Conservation (phyloP, 2,329 filamentous ascomycete genomes). For the Paracamarosporium sp. region DNA sequence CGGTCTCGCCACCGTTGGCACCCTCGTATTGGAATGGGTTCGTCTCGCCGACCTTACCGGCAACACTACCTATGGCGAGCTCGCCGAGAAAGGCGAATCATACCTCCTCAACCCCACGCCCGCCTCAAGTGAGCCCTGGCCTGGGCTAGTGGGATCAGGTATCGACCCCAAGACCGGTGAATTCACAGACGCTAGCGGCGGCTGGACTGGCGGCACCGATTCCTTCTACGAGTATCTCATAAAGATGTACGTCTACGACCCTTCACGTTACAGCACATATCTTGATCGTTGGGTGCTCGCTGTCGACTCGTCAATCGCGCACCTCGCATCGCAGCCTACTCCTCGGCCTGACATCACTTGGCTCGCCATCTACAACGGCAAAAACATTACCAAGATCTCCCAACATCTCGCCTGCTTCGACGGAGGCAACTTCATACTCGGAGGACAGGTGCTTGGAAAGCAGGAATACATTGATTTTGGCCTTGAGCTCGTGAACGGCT, state of each 20-base stretch:
- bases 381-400: slow-evolving; percentile 44
- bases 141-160: slow-evolving; percentile 74
- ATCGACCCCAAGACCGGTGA: slow-evolving; percentile 70
- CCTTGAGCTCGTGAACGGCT: slow-evolving; percentile 72
- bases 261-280: slow-evolving; percentile 67
- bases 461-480: slow-evolving; percentile 77
- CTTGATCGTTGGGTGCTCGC: slow-evolving; percentile 76
- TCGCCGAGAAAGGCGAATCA: slow-evolving; percentile 71
- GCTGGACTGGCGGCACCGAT: slow-evolving; percentile 80
- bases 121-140: slow-evolving; percentile 71
- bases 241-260: slow-evolving; percentile 88
- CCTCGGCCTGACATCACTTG: slow-evolving; percentile 76
- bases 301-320: slow-evolving; percentile 75
- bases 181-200: slow-evolving; percentile 72
- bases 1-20: slow-evolving; percentile 78
- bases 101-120: slow-evolving; percentile 74
- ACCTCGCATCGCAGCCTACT: slow-evolving; percentile 73
- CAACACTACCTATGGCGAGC: slow-evolving; percentile 67
- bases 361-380: slow-evolving; percentile 64
- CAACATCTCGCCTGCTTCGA: slow-evolving; percentile 77
- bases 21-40: slow-evolving; percentile 84
- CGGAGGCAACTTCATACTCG: slow-evolving; percentile 85
- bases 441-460: slow-evolving; percentile 71
- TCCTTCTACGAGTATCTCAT: slow-evolving; percentile 90
- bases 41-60: slow-evolving; percentile 78